Percentiles rank a stretch among this genome's conserved stretches.
Evolutionary conservation across 2,329 filamentous ascomycete species (phyloP).

Genomic region (Cercospora canescens): DNA sequence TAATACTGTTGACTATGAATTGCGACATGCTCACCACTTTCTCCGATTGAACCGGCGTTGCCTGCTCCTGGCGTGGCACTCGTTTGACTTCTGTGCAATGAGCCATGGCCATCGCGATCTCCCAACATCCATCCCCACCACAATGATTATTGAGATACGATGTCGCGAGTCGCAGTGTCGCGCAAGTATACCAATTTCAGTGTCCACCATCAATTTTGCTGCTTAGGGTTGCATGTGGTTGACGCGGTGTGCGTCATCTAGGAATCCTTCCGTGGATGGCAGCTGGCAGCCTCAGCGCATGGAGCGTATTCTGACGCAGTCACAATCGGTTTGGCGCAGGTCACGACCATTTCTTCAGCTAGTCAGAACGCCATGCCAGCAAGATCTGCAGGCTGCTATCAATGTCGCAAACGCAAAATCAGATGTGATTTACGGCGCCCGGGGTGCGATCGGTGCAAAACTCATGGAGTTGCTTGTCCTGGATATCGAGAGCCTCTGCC

Average conservation of each 20-base stretch:
- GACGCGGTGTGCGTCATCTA: slow-evolving; percentile 4
- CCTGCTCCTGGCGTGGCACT: background rate
- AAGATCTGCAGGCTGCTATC: slow-evolving; percentile 34
- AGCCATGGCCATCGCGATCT: too few relatives aligned
- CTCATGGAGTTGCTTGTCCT: slow-evolving; percentile 33
- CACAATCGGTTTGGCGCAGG: background rate
- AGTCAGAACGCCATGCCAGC: slow-evolving; percentile 27
- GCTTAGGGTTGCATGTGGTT: background rate
- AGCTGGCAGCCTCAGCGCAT: background rate
- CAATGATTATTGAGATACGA: background rate
- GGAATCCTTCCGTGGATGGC: background rate
- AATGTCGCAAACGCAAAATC: slow-evolving; percentile 36
- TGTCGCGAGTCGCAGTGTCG: background rate
- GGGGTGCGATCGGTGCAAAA: slow-evolving; percentile 32
- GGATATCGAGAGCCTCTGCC: slow-evolving; percentile 31
- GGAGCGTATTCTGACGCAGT: background rate
- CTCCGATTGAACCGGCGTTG: background rate
- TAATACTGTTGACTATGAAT: background rate
- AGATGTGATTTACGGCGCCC: slow-evolving; percentile 35
- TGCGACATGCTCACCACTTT: background rate
- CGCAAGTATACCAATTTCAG: background rate
- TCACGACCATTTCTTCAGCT: background rate
- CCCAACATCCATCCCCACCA: background rate
- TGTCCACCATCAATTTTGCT: background rate
- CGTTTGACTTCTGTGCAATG: too few relatives aligned